Percentiles rank a stretch among this genome's conserved stretches.
Conservation (phyloP, 2,329 filamentous ascomycete genomes). For the Aspergillus sp. region DNA sequence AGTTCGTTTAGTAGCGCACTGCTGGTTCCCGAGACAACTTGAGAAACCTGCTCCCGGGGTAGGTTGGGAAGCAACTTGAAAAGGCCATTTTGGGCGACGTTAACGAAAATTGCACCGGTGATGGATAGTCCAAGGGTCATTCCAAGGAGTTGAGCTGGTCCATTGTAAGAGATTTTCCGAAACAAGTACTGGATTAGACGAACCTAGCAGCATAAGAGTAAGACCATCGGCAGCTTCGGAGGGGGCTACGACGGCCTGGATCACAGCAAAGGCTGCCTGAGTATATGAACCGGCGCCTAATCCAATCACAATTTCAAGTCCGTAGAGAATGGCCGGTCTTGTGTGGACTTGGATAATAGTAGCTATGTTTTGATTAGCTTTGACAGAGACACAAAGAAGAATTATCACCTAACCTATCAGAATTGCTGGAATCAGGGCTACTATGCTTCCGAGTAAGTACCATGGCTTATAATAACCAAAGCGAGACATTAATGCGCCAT, state of each 20-base stretch:
- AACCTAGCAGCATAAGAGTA: conserved; percentile 13
- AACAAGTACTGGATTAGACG: background rate
- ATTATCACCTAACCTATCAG: conserved; percentile 15
- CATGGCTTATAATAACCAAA: conserved; percentile 30
- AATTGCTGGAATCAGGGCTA: conserved; percentile 17
- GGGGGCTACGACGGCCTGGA: conserved; percentile 3
- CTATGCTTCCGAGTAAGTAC: conserved; percentile 28
- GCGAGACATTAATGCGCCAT: conserved; percentile 26
- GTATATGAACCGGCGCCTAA: conserved; percentile 31
- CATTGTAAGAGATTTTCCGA: background rate
- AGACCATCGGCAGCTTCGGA: conserved; percentile 1
- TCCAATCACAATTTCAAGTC: conserved; percentile 42
- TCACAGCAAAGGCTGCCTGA: conserved; percentile 12
- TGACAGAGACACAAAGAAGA: too few species aligned
- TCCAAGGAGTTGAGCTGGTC: conserved; percentile 11
- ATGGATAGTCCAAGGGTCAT: conserved; percentile 16
- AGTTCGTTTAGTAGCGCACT: background rate
- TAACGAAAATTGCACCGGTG: conserved; percentile 17
- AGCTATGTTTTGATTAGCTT: background rate
- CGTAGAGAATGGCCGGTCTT: conserved; percentile 27
- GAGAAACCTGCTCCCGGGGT: background rate
- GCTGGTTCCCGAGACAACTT: background rate
- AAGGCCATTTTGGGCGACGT: conserved; percentile 12
- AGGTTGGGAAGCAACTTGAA: conserved; percentile 12
- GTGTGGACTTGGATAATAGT: conserved; percentile 12